These are phyloP conservation scores for Lactarius sanguifluus DNA, from an alignment of 768 basidiomycete genomes.

Conservation along the genomic window DNA sequence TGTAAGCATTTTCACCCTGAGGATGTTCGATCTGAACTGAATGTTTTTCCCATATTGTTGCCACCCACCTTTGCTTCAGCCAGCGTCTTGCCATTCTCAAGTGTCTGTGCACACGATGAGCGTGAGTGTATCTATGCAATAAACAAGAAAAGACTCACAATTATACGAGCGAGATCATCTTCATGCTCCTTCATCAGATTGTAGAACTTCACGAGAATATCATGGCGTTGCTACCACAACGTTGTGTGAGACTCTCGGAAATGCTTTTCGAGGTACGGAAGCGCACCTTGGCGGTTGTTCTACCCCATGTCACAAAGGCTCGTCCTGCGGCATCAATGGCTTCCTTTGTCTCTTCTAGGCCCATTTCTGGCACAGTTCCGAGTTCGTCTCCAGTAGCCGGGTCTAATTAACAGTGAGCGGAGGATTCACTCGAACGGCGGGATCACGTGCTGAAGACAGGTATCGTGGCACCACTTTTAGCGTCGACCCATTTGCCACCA, in stretches of 20 bases:
- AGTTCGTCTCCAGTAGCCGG: conserved; percentile 84
- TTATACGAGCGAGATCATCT: conserved; percentile 85
- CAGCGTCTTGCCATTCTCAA: conserved; percentile 95
- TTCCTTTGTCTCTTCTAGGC: conserved; percentile 72
- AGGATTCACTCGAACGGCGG: neutral
- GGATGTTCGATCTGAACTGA: conserved; percentile 11
- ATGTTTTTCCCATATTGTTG: neutral
- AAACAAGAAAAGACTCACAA: conserved; percentile 45
- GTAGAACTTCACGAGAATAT: conserved; percentile 78
- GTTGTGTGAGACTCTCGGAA: neutral
- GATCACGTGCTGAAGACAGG: conserved; percentile 57
- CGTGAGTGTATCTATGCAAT: neutral
- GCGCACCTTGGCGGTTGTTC: conserved; percentile 79
- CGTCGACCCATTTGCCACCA: conserved; percentile 83
- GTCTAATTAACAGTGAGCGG: conserved; percentile 47
- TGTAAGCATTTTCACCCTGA: conserved; percentile 82
- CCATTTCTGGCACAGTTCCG: conserved; percentile 89
- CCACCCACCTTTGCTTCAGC: conserved; percentile 68
- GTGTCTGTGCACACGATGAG: conserved; percentile 50
- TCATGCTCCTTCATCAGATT: conserved; percentile 76
- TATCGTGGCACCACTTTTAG: conserved; percentile 70
- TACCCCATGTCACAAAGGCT: conserved; percentile 85
- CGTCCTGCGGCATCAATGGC: conserved; percentile 80
- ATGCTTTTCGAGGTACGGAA: neutral
- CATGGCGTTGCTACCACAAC: conserved; percentile 65